Evolutionary conservation across 768 basidiomycete species (phyloP).

Genomic region (Hygrocybe coccinea): DNA sequence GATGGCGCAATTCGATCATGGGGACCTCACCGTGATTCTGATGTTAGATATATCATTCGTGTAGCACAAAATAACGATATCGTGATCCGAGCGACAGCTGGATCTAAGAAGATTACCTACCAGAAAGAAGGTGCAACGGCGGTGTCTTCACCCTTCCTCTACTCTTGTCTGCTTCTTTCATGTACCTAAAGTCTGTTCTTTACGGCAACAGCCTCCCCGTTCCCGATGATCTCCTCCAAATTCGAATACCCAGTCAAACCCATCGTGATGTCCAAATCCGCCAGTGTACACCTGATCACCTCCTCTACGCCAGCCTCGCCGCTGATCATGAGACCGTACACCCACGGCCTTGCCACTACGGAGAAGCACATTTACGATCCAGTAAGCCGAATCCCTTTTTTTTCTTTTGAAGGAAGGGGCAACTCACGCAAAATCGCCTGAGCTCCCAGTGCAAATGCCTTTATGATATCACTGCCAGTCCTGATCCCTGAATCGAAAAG

Average conservation of each 20-base stretch:
- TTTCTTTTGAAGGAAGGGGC: neutral
- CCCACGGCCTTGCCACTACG: constrained; percentile 66
- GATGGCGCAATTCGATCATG: constrained; percentile 44
- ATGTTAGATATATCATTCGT: too few relatives aligned
- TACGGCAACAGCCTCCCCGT: constrained; percentile 41
- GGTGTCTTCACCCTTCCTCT: too few relatives aligned
- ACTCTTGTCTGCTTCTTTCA: neutral
- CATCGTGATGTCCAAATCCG: constrained; percentile 63
- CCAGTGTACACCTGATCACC: constrained; percentile 60
- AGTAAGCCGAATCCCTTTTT: neutral
- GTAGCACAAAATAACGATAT: too few relatives aligned
- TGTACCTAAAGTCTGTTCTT: neutral
- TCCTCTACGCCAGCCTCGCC: constrained; percentile 75
- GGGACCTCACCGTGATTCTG: neutral
- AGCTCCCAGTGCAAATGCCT: constrained; percentile 82
- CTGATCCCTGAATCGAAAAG: constrained; percentile 81
- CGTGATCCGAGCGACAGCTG: too few relatives aligned
- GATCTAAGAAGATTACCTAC: too few relatives aligned
- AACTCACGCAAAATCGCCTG: constrained; percentile 69
- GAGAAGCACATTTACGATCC: neutral
- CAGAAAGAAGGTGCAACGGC: neutral
- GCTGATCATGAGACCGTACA: constrained; percentile 66
- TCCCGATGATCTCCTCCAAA: constrained; percentile 59
- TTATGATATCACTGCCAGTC: constrained; percentile 77
- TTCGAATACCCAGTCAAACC: constrained; percentile 56